Base-by-base conservation (phyloP, 2,329 filamentous ascomycete genomes). In the Hymenoscyphus salicellus region DNA sequence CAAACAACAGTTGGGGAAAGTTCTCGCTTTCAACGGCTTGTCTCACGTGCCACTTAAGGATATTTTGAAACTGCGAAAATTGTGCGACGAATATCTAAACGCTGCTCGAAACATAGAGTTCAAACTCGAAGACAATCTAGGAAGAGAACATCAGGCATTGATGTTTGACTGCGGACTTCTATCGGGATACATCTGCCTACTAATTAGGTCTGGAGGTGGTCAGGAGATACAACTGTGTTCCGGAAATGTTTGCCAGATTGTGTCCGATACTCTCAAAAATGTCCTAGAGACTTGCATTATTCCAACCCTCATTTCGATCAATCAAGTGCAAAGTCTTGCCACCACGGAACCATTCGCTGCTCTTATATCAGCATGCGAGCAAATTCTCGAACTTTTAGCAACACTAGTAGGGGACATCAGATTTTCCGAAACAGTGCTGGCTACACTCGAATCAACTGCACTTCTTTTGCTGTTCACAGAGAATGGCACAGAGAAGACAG, bases 201-300 rank as follows among this genome's bases (percentile, higher is more conserved):
- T 91, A 33, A 89, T 95, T 63, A 94, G 97, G 88, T 89, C 89
- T 41, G 92, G 92, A 46, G 90, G 90, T 3, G 85, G 91, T 61
- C 89, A 92, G 64, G 92, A 97, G 73, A 93, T 91, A 73, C 90
- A 96, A 71, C 81, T 98, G 16, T 96, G 96, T 72, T 94, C 93
- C 0, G 93, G 98, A 77, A 89, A 96, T 71, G 80, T 90, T 16
- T 89, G 97, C 43, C 88, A 92, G 69, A 86, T 86, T 52, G 86
- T 92, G 38, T 82, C 96, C 26, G 86, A 88, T 68, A 82, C 92
- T 20, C 86, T 97, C 70, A 92, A 91, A 71, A 87, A 88, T 61
- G 84, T 90, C 5, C 86, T 93, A 64, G 92, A 97, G 68, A 85
- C 86, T 55, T 90, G 92, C 72, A 84, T 98, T 60, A 87, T 96